Base-by-base conservation (phyloP, 345 rosid species). In the Brassica nigra region DNA sequence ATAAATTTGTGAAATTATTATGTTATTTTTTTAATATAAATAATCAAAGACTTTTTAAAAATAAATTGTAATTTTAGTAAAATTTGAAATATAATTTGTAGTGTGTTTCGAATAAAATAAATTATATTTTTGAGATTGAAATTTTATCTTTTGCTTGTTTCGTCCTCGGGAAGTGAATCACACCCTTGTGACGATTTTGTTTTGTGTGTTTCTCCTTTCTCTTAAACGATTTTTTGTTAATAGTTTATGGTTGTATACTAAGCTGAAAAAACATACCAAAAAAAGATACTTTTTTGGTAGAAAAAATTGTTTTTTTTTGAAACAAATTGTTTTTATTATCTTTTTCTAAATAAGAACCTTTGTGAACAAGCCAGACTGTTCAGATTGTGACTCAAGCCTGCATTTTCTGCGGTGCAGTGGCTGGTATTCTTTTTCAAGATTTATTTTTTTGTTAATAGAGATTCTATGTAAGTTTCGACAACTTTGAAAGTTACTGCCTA, bases 311-410 rank as follows among this genome's bases (percentile, higher is more conserved):
- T 28, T 23, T 23, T 27, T 28, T 31, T 15, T 9, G 4, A 27
- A 59, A 27, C n/a, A 59, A 23, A 23, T 55, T 55, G 7, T 27
- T 28, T 31, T 15, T 9, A 23, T 23, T 23, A 23, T 23, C 27
- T 42, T 42, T 30, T 62, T 62, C 9, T 33, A 29, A 73, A 34
- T 1, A 44, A 27, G 66, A 37, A 18, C 3, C 58, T 70, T 70
- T 76, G 47, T 76, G 68, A 76, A 59, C 62, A 42, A 59, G 68
- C 52, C 62, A 76, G 74, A 34, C 29, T 58, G 66, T 54, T 5
- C 31, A 52, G 78, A 65, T 4, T 34, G 71, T 75, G 57, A 66
- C 49, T 74, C 70, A 9, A 49, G 65, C 65, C 66, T 75, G 73
- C 37, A 55, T 66, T 5, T 66, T 75, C 64, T 65, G 71, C 15